A percentile compares a stretch with the other conserved stretches of the same genome.
These are phyloP conservation scores for Neurospora sp. DNA, from an alignment of 495 filamentous ascomycete genomes.

Conservation along the genomic window DNA sequence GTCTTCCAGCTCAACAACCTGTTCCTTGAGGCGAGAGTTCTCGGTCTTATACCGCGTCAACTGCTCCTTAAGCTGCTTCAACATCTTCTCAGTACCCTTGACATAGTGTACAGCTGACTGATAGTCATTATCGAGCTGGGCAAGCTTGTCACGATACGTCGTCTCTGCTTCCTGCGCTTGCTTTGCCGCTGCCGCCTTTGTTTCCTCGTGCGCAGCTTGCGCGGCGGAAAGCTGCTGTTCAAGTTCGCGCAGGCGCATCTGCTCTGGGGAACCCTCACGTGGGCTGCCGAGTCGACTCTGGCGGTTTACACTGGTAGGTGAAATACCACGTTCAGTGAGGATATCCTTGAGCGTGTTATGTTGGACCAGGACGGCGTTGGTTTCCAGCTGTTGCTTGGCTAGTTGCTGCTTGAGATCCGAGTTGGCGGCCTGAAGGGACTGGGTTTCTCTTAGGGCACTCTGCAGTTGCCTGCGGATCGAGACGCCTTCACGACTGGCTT, in stretches of 20 bases:
- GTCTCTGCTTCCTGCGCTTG: slow-evolving; percentile 76
- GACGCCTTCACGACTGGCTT: slow-evolving; percentile 85
- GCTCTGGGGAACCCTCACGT: slow-evolving; percentile 69
- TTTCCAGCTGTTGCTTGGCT: slow-evolving; percentile 74
- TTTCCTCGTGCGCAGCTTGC: slow-evolving; percentile 71
- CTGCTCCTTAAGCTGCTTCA: slow-evolving; percentile 97
- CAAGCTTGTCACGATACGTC: slow-evolving; percentile 81
- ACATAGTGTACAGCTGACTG: slow-evolving; percentile 99
- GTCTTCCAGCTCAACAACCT: slow-evolving; percentile 54
- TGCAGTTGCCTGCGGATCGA: slow-evolving; percentile 84
- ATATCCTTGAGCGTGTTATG: slow-evolving; percentile 87
- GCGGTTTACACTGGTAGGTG: slow-evolving; percentile 44
- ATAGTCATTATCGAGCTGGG: slow-evolving; percentile 90
- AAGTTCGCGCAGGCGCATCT: slow-evolving; percentile 66
- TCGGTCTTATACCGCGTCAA: slow-evolving; percentile 77
- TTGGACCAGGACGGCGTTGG: slow-evolving; percentile 82
- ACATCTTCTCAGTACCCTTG: slow-evolving; percentile 97
- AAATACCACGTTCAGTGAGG: slow-evolving; percentile 75
- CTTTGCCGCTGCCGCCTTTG: slow-evolving; percentile 60
- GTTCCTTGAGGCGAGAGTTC: slow-evolving; percentile 71
- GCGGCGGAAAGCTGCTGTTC: slow-evolving; percentile 80
- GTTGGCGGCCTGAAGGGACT: slow-evolving; percentile 63
- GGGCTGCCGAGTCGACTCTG: slow-evolving; percentile 39
- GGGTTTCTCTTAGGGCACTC: slow-evolving; percentile 66
- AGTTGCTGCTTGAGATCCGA: slow-evolving; percentile 69